Evolutionary conservation across 2,329 filamentous ascomycete genomes (phyloP), one percentile per base, ranked within the genome.

Genomic region (Aureobasidium melanogenum): DNA sequence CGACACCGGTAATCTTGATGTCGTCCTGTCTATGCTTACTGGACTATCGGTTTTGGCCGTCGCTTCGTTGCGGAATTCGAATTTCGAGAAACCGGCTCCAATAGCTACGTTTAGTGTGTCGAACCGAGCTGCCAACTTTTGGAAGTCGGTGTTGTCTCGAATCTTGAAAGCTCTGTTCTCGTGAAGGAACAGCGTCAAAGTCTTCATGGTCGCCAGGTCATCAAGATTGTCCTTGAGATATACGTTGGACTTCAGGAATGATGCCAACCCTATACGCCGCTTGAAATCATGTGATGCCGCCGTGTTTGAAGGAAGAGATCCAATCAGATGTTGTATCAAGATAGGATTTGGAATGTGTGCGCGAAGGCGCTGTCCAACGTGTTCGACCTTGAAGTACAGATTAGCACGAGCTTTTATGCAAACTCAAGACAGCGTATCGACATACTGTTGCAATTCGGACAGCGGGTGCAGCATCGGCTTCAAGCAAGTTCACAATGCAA

Each of bases 51-150:
- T 26, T 56, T 48, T 10, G 57, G 52, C 10, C 38, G 64, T 38
- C 39, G 57, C 30, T 26, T 62, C 47, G 12, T 44, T 43, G 54
- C 67, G 56, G 54, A 67, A 69, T 24, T 60, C 32, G 61, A 73
- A 70, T 36, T 65, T 63, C 9, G 69, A 66, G 50, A 74, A 75
- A 2, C 82, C 89, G 62, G 87, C 83, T 63, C 90, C 89, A 56
- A 97, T 79, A 17, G 84, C 87, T 41, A 90, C 82, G 69, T 94
- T 87, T 5, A 97, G 81, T 22, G 95, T 81, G 3, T 80, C 75
- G 3, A 89, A 77, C 17, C 85, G 79, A 2, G 88, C 85, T 36
- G 80, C 78, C 1, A 97, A 80, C 60, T 86, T 79, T 17, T 79
- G 76, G 72, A 89, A 96, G 72, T 96, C 76, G 17, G 86, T 88